A percentile compares a stretch with the other conserved stretches of the same genome.
phyloP scores from a whole-genome alignment of 371 early-diverging fungal genomes.

The Circinella umbellata region DNA sequence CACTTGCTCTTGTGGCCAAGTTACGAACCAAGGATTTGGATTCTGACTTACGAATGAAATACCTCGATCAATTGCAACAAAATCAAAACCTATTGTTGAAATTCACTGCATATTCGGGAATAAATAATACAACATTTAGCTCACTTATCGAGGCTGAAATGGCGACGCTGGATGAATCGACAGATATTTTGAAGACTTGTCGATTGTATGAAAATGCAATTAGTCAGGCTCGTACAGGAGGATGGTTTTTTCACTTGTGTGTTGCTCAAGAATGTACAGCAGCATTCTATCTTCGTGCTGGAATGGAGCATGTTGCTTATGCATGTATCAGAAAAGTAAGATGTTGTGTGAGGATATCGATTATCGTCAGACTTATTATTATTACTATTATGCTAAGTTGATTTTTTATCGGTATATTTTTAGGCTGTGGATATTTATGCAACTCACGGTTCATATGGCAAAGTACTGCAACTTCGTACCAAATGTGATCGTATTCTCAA shows the following conservation, averaged over 20 bases:
- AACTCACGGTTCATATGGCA: constrained; percentile 42
- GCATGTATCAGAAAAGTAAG: constrained; percentile 32
- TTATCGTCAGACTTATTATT: neutral
- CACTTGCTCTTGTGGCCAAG: constrained; percentile 43
- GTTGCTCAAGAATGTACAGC: constrained; percentile 44
- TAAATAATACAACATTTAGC: constrained; percentile 37
- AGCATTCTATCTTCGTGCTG: constrained; percentile 36
- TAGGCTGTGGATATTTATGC: constrained; percentile 40
- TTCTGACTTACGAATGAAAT: constrained; percentile 16
- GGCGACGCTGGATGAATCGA: constrained; percentile 21
- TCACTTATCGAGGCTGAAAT: constrained; percentile 42
- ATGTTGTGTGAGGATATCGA: neutral
- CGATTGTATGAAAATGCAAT: constrained; percentile 45
- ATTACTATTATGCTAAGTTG: constrained; percentile 14
- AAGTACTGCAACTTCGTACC: constrained; percentile 34
- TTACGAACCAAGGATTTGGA: constrained; percentile 14
- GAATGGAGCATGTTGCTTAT: constrained; percentile 43
- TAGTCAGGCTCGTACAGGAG: constrained; percentile 35
- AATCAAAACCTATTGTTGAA: constrained; percentile 32
- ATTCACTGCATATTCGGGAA: constrained; percentile 27
- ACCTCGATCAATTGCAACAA: constrained; percentile 21
- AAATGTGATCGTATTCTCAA: constrained; percentile 31
- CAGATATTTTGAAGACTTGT: constrained; percentile 16
- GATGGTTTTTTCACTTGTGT: constrained; percentile 37
- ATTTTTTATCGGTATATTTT: neutral